phyloP scores from a whole-genome alignment of 1,284 basidiomycete species.

The Puccinia brachypodii region DNA sequence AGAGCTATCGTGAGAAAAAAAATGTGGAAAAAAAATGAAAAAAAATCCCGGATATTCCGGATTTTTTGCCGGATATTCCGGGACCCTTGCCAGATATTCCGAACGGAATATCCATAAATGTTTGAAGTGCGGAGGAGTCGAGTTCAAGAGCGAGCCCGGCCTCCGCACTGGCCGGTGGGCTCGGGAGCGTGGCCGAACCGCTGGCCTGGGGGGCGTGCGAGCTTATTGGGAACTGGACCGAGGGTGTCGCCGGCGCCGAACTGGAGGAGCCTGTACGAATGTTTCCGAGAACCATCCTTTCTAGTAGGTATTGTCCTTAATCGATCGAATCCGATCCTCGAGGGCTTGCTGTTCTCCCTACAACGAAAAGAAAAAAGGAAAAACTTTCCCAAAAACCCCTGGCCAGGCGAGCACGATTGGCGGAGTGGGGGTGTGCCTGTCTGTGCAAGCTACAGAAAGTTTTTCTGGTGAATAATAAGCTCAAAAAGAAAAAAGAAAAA shows the following conservation, averaged over 20 bases:
- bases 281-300: slow-evolving; percentile 9
- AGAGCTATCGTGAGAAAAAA: no score
- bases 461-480: background rate
- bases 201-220: background rate
- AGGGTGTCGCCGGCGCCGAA: slow-evolving; percentile 5
- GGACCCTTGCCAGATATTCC: no score
- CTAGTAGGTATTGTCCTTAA: background rate
- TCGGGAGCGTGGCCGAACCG: background rate
- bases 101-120: no score
- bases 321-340: background rate
- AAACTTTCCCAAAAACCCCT: background rate
- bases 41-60: no score
- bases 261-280: background rate
- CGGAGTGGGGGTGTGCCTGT: background rate
- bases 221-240: background rate
- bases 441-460: no score
- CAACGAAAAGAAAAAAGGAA: background rate
- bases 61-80: no score
- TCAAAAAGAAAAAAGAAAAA: background rate
- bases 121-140: background rate
- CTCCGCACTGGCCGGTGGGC: background rate
- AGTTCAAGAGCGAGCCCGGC: background rate
- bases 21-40: no score
- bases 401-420: slow-evolving; percentile 1
- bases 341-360: background rate